Percentiles rank a stretch among this genome's conserved stretches.
Evolutionary conservation across 140 eudicot genomes (phyloP).

Genomic region (Oenanthe javanica): DNA sequence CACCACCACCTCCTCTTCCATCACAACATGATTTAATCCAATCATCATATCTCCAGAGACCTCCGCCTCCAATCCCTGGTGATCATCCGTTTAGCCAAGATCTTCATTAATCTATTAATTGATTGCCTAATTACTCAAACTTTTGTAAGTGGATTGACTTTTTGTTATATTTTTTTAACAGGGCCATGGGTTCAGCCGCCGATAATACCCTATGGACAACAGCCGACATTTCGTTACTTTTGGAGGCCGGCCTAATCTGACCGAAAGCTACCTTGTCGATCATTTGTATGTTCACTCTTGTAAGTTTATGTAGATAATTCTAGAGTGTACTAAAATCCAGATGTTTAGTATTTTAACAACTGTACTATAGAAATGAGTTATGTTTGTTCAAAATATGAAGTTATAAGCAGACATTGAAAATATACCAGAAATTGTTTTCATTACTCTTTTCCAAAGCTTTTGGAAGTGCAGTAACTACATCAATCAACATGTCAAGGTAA

Average conservation of each 20-base stretch:
- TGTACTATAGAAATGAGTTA: too few species aligned
- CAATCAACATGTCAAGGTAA: background rate
- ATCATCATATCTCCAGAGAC: background rate
- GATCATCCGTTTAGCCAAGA: background rate
- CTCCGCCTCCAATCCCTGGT: background rate
- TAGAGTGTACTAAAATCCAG: background rate
- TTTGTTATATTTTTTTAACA: too few species aligned
- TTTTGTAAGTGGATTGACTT: background rate
- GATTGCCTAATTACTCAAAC: too few species aligned
- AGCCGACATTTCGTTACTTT: background rate
- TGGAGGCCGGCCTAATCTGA: background rate
- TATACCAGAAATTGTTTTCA: too few species aligned
- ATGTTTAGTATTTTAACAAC: too few species aligned
- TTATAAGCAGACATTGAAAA: too few species aligned
- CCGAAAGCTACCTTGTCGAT: background rate
- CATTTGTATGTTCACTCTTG: background rate
- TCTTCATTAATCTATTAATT: background rate
- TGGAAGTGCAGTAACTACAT: too few species aligned
- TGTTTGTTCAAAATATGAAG: too few species aligned
- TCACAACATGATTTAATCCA: background rate
- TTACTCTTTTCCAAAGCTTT: too few species aligned
- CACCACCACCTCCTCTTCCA: conserved; percentile 32
- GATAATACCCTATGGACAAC: background rate
- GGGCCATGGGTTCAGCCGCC: background rate
- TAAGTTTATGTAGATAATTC: background rate